Conservation (phyloP, 108 stramenopile genomes). For the Parietichytrium sp. region DNA sequence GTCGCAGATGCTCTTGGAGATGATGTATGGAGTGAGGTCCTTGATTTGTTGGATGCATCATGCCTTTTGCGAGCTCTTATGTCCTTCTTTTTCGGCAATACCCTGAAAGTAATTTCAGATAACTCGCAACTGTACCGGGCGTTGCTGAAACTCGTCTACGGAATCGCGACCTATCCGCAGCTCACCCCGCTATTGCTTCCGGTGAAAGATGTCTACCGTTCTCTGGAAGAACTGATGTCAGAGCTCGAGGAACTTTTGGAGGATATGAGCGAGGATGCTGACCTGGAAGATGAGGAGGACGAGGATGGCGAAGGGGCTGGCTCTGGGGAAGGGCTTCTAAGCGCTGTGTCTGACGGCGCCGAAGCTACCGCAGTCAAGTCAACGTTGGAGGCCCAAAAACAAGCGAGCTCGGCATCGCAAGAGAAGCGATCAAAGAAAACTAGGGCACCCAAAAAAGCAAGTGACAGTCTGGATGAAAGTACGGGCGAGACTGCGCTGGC, state of each 20-base stretch:
- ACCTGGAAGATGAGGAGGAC: neutral
- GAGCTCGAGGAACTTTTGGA: slow-evolving; percentile 32
- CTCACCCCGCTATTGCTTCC: neutral
- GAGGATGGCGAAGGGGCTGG: neutral
- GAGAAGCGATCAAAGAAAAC: too few species aligned
- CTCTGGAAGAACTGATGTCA: neutral
- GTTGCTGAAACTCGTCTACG: neutral
- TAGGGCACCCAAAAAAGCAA: too few species aligned
- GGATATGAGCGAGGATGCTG: slow-evolving; percentile 22
- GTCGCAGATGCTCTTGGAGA: neutral
- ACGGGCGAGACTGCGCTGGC: too few species aligned
- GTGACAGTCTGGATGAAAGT: too few species aligned
- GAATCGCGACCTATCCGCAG: neutral
- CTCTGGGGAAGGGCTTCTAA: too few species aligned
- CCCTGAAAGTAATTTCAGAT: neutral
- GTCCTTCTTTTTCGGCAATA: slow-evolving; percentile 24
- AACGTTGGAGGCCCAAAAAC: too few species aligned
- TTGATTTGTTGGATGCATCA: neutral
- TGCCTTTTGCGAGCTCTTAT: slow-evolving; percentile 2
- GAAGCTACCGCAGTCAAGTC: too few species aligned
- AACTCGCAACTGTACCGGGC: neutral
- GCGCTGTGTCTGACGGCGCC: too few species aligned
- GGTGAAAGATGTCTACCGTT: slow-evolving; percentile 12
- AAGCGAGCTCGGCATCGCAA: too few species aligned
- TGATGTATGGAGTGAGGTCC: neutral